A percentile compares a stretch with the other conserved stretches of the same genome.
Evolutionary conservation across 2,329 filamentous ascomycete species (phyloP).

Genomic region (Verticillium klebahnii): DNA sequence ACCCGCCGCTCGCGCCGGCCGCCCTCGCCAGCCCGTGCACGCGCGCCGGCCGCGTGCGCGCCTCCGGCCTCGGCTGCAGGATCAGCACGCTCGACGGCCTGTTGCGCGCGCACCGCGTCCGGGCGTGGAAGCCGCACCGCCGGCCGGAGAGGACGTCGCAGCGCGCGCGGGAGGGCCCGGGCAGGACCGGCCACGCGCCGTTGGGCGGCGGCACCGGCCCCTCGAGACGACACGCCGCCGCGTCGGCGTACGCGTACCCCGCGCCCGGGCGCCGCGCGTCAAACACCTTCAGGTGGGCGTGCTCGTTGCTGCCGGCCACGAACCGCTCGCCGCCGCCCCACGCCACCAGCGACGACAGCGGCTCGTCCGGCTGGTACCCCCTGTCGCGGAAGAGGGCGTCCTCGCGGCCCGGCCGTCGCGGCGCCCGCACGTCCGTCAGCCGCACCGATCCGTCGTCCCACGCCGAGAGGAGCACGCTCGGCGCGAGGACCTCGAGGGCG

Average conservation of each 20-base stretch:
- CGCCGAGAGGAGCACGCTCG: slow-evolving; percentile 40
- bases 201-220: not conserved
- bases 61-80: slow-evolving; percentile 25
- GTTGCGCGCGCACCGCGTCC: slow-evolving; percentile 36
- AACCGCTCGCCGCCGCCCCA: slow-evolving; percentile 45
- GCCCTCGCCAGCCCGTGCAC: slow-evolving; percentile 43
- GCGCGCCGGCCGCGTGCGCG: slow-evolving; percentile 21
- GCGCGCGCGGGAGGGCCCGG: not conserved
- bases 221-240: slow-evolving; percentile 6
- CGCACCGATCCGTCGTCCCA: slow-evolving; percentile 48
- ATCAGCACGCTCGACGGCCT: slow-evolving; percentile 45
- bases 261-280: slow-evolving; percentile 46
- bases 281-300: slow-evolving; percentile 43
- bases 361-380: slow-evolving; percentile 40
- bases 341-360: slow-evolving; percentile 41
- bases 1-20: too few relatives aligned
- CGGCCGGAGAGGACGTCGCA: slow-evolving; percentile 30
- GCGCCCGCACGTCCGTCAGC: slow-evolving; percentile 39
- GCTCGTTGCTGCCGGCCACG: slow-evolving; percentile 40
- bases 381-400: slow-evolving; percentile 48
- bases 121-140: slow-evolving; percentile 43
- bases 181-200: too few relatives aligned
- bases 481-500: slow-evolving; percentile 40
- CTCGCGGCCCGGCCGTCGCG: slow-evolving; percentile 25
- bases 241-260: slow-evolving; percentile 43